Base-by-base conservation (phyloP, 352 stramenopile genomes). In the Blastocystis sp. region DNA sequence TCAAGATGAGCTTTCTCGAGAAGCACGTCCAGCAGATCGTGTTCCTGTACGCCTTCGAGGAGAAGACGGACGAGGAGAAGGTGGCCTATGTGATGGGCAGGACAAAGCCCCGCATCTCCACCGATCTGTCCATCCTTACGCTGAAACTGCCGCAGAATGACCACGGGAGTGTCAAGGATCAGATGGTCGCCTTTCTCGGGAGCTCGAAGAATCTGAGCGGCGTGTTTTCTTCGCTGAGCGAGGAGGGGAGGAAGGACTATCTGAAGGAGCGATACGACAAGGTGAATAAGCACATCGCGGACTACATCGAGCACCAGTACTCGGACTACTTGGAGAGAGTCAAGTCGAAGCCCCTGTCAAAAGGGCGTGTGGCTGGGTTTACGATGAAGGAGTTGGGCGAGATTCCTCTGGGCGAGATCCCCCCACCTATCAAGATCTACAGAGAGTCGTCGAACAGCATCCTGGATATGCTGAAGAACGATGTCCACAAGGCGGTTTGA, bases 301-400 rank as follows among this genome's bases (percentile, higher is more conserved):
- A 34, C 28, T 81, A 81, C 43, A 65, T 81, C 14, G 48, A 81
- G 28, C 28, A 34, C 28, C 43, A 65, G 43, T 81, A 81, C 43
- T n/a, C 17, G 21, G 71, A 81, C 38, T 81, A 81, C 57, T 54
- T 81, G 42, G 59, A 63, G 21, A 21, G 48, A 45, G 24, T 60
- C 3, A 54, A 54, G 66, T 28, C 28, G 24, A 81, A 81, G 48
- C 48, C 34, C 19, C 71, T 54, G 3, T 3, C 60, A 48, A 34
- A 57, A 66, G 71, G 71, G 14, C 71, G 71, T 6, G 45, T 19
- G 11, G 21, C 40, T 81, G 43, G 40, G 10, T 81, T 81, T 45
- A 81, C 71, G 17, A 81, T 81, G 71, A 81, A 24, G 10, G 71
- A 81, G 54, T 54, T 81, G 21, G 71, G 71, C 3, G 71, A 81